phyloP scores from a whole-genome alignment of 768 basidiomycete species.

The Glaciozyma antarctica region DNA sequence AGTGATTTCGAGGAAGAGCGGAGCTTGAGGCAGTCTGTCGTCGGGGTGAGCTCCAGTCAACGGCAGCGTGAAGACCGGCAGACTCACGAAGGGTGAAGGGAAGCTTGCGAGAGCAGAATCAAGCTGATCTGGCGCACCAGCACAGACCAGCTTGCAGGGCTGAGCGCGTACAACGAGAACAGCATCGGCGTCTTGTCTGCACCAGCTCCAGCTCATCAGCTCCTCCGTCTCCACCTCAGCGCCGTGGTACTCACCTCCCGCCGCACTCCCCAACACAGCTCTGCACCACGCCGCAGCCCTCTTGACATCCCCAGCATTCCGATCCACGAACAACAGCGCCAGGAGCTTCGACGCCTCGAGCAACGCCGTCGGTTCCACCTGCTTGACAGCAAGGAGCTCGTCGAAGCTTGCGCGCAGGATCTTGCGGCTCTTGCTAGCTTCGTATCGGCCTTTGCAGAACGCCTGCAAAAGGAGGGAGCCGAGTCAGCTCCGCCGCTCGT shows the following conservation, averaged over 20 bases:
- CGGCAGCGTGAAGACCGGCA: too few species aligned
- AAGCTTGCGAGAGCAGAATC: constrained; percentile 12
- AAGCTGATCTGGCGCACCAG: constrained; percentile 3
- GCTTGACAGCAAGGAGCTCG: background rate
- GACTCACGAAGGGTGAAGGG: constrained; percentile 12
- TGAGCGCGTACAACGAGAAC: constrained; percentile 3
- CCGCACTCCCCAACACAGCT: background rate
- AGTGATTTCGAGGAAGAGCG: constrained; percentile 25
- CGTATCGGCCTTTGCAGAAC: constrained; percentile 1
- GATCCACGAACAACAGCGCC: background rate
- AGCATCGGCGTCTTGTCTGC: constrained; percentile 9
- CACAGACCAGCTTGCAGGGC: background rate
- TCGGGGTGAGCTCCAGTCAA: background rate
- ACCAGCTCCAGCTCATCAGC: too few species aligned
- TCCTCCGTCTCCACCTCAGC: too few species aligned
- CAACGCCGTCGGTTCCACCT: background rate
- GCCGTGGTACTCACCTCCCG: background rate
- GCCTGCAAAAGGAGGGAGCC: background rate
- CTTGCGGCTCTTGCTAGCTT: background rate
- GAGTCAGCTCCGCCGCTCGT: background rate
- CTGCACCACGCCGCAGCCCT: constrained; percentile 18
- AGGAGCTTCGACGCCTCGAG: constrained; percentile 13
- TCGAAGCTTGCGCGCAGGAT: constrained; percentile 6
- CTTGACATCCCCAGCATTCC: constrained; percentile 4
- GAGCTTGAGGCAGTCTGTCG: constrained; percentile 10